Evolutionary conservation across 805 yeast genomes (phyloP).

Genomic region (Nakazawaea ishiwadae): DNA sequence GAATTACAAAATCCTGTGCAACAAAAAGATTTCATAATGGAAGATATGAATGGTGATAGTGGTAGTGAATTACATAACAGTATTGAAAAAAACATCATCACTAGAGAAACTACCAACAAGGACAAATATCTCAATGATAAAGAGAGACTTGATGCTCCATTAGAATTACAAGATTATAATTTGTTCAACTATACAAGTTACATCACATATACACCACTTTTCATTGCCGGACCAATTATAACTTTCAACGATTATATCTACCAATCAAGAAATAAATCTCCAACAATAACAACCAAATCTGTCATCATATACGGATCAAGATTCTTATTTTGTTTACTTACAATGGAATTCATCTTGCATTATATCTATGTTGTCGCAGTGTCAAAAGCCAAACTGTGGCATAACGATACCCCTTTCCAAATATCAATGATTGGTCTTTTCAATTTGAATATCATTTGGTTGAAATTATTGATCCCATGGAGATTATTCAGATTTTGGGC

Average conservation of each 20-base stretch:
- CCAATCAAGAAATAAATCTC: slow-evolving; percentile 57
- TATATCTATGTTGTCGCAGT: slow-evolving; percentile 92
- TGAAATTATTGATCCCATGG: slow-evolving; percentile 93
- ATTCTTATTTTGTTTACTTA: slow-evolving; percentile 65
- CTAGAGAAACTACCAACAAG: slow-evolving; percentile 9
- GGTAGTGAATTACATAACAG: slow-evolving; percentile 9
- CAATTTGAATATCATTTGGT: slow-evolving; percentile 88
- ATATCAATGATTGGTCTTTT: slow-evolving; percentile 92
- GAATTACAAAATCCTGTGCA: slow-evolving; percentile 2
- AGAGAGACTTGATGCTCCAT: slow-evolving; percentile 59
- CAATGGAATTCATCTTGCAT: slow-evolving; percentile 88
- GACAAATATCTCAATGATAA: slow-evolving; percentile 43
- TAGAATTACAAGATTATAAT: slow-evolving; percentile 56
- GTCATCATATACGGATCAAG: slow-evolving; percentile 61
- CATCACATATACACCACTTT: slow-evolving; percentile 78
- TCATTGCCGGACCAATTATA: slow-evolving; percentile 91
- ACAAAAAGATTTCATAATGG: slow-evolving; percentile 9
- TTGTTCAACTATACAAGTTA: slow-evolving; percentile 70
- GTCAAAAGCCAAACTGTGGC: slow-evolving; percentile 86
- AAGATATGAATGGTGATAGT: slow-evolving; percentile 14
- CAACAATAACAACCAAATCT: slow-evolving; percentile 53
- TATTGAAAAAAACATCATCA: slow-evolving; percentile 17
- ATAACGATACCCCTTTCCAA: slow-evolving; percentile 84
- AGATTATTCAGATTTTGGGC: slow-evolving; percentile 92
- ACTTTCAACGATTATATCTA: slow-evolving; percentile 88